These are phyloP conservation scores for Hypoxylon sp. DNA, from an alignment of 2,329 filamentous ascomycete species.

Conservation along the genomic window DNA sequence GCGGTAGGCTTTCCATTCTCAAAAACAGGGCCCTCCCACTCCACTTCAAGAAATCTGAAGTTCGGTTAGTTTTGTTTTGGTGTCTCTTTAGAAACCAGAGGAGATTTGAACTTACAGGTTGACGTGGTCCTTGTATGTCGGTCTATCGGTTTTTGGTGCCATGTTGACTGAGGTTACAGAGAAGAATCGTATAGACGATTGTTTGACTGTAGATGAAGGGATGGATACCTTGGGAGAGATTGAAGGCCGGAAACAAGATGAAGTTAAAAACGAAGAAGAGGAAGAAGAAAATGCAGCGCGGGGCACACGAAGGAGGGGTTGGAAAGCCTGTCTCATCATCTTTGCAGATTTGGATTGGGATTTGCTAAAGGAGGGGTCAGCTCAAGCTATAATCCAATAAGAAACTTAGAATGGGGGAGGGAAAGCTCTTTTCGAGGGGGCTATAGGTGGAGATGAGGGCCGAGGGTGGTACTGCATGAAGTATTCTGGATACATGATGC, in stretches of 20 bases:
- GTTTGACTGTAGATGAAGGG: slow-evolving; percentile 39
- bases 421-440: slow-evolving; percentile 29
- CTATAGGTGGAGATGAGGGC: slow-evolving; percentile 18
- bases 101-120: slow-evolving; percentile 65
- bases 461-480: slow-evolving; percentile 11
- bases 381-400: slow-evolving; percentile 34
- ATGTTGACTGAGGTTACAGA: slow-evolving; percentile 75
- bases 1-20: slow-evolving; percentile 65
- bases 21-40: slow-evolving; percentile 77
- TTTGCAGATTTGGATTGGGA: slow-evolving; percentile 27
- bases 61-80: slow-evolving; percentile 8
- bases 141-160: too few species aligned
- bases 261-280: slow-evolving; percentile 47
- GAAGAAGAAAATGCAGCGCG: slow-evolving; percentile 40
- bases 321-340: slow-evolving; percentile 38
- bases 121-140: slow-evolving; percentile 49
- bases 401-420: slow-evolving; percentile 2
- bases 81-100: neutral
- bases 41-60: slow-evolving; percentile 66
- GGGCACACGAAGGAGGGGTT: slow-evolving; percentile 40
- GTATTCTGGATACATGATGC: neutral
- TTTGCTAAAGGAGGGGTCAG: slow-evolving; percentile 36
- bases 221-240: slow-evolving; percentile 49
- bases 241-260: slow-evolving; percentile 46
- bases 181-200: slow-evolving; percentile 53